Conservation (phyloP, 2,329 filamentous ascomycete genomes). For the Camillea tinctor region DNA sequence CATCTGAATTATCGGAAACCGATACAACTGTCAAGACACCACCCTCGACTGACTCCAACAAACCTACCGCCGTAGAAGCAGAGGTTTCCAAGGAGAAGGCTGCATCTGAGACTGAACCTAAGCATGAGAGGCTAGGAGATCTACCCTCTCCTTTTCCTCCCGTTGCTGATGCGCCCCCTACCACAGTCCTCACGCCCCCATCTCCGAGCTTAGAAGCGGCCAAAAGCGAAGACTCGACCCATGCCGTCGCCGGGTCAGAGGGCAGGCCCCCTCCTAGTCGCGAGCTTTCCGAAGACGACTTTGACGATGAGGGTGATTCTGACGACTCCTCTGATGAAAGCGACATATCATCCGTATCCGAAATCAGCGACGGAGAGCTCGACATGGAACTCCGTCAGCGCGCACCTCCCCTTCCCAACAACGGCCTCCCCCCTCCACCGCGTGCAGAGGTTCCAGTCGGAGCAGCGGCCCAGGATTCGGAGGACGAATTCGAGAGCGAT, state of each 20-base stretch:
- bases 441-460: too few species aligned
- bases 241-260: slow-evolving; percentile 18
- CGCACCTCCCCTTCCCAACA: slow-evolving; percentile 4
- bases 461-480: slow-evolving; percentile 22
- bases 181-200: slow-evolving; percentile 27
- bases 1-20: slow-evolving; percentile 15
- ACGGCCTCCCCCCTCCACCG: too few species aligned
- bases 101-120: too few species aligned
- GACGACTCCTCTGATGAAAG: slow-evolving; percentile 24
- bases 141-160: too few species aligned
- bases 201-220: slow-evolving; percentile 12
- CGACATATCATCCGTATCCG: slow-evolving; percentile 36
- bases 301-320: slow-evolving; percentile 16
- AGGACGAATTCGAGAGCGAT: slow-evolving; percentile 54
- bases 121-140: too few species aligned
- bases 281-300: slow-evolving; percentile 13
- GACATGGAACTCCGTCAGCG: slow-evolving; percentile 32
- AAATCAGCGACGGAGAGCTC: slow-evolving; percentile 41
- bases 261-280: slow-evolving; percentile 9
- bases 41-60: slow-evolving; percentile 14
- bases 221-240: slow-evolving; percentile 1
- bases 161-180: too few species aligned
- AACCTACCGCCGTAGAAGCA: slow-evolving; percentile 5
- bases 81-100: too few species aligned
- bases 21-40: slow-evolving; percentile 11